Conservation (phyloP, 257 asterid species). For the Ehretia macrophylla region DNA sequence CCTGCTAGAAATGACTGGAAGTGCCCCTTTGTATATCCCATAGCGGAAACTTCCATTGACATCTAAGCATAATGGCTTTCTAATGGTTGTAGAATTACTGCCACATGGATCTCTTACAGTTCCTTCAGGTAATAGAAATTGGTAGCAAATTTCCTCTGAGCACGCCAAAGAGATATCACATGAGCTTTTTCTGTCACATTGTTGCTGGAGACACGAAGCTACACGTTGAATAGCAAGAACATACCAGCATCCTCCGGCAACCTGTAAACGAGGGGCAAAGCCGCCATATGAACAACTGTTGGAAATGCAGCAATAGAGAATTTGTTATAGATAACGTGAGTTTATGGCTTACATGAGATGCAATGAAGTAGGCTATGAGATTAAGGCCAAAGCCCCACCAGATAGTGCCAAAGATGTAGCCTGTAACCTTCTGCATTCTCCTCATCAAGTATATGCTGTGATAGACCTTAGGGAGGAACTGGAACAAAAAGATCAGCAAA, state of each 20-base stretch:
- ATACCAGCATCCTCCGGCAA: slow-evolving; percentile 99
- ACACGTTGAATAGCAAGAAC: slow-evolving; percentile 88
- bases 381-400: slow-evolving; percentile 99
- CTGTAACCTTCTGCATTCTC: slow-evolving; percentile 87
- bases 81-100: slow-evolving; percentile 38
- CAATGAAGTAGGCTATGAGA: slow-evolving; percentile 90
- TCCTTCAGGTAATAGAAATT: slow-evolving; percentile 48
- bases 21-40: slow-evolving; percentile 89
- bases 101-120: slow-evolving; percentile 55
- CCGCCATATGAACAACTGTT: no score
- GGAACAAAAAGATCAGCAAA: slow-evolving; percentile 73
- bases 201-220: slow-evolving; percentile 69
- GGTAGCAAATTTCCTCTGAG: slow-evolving; percentile 77
- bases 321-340: no score
- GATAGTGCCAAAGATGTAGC: slow-evolving; percentile 85
- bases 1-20: slow-evolving; percentile 84
- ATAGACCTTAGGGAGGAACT: slow-evolving; percentile 81
- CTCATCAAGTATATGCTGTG: slow-evolving; percentile 75
- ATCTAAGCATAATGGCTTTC: slow-evolving; percentile 60
- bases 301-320: no score
- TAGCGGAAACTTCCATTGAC: slow-evolving; percentile 66
- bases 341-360: slow-evolving; percentile 68
- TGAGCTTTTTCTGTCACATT: slow-evolving; percentile 32
- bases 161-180: slow-evolving; percentile 62
- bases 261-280: slow-evolving; percentile 26